Base-by-base conservation (phyloP, 129 eudicot species). In the Glebionis coronaria region DNA sequence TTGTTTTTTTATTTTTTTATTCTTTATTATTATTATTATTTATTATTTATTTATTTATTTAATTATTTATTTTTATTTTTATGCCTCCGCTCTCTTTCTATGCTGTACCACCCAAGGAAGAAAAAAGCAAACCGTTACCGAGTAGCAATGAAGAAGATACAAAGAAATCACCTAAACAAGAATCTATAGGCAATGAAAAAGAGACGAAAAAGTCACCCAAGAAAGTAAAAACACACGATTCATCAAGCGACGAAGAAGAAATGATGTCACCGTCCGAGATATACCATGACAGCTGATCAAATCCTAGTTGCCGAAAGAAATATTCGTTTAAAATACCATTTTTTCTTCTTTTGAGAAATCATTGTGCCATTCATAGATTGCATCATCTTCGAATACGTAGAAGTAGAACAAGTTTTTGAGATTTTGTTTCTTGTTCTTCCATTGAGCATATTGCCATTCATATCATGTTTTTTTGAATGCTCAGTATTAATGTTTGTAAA, bases 361-460 rank as follows among this genome's bases (percentile, higher is more conserved):
- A 20, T 29, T 49, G 12, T 52, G 45, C 31, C 51, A 35, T 68
- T 16, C 7, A 18, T 68, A 68, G 45, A 35, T 53, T 68, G 38
- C 52, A 19, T 31, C 23, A 21, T 65, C 31, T 67, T 67, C 50
- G 61, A 19, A 68, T 11, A 6, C 42, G 27, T 68, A 55, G 63
- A 55, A 55, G 62, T 53, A 53, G 42, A 38, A 19, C 53, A 68
- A 52, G 16, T 13, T 12, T 7, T 19, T 68, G 60, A 31, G 20
- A 49, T 15, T 8, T n/a, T 3, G 2, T 4, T 13, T 29, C 3
- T 50, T 35, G 52, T 10, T 19, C 61, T 4, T 20, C 8, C 10
- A 35, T 35, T 23, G 7, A 16, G 12, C 28, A 23, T 53, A 18
- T 53, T 15, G 58, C 58, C 58, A 6, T 20, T 56, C 3, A 4